These are phyloP conservation scores for Cylindrodendrum hubeiense DNA, from an alignment of 2,329 filamentous ascomycete species.

Conservation along the genomic window DNA sequence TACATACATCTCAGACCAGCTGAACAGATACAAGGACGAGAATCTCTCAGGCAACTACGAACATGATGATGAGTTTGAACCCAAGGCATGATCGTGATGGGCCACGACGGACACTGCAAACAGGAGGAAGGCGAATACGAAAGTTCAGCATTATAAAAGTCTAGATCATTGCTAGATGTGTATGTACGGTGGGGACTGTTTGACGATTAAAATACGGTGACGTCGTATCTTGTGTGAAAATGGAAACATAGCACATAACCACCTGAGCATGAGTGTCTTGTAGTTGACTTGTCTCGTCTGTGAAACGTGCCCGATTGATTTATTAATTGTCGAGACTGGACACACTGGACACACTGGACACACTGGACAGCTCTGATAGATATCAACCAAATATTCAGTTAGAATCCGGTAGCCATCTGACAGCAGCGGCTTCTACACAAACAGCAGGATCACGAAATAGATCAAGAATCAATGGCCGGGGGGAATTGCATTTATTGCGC, in stretches of 20 bases:
- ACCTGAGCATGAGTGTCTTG: background rate
- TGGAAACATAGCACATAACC: background rate
- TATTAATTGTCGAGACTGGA: background rate
- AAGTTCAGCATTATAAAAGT: conserved; percentile 35
- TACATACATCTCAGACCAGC: conserved; percentile 84
- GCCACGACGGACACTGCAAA: conserved; percentile 15
- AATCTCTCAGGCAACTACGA: conserved; percentile 40
- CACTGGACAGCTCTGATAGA: background rate
- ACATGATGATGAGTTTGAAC: conserved; percentile 62
- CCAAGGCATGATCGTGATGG: conserved; percentile 46
- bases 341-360: too few relatives aligned
- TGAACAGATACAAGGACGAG: conserved; percentile 72
- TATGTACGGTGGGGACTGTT: conserved; percentile 2
- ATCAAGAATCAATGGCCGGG: conserved; percentile 10
- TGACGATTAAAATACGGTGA: background rate
- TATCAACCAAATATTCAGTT: background rate
- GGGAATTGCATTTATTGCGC: conserved; percentile 46
- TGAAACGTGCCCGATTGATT: background rate
- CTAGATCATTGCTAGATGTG: conserved; percentile 13
- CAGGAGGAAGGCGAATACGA: conserved; percentile 16
- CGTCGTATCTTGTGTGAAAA: background rate
- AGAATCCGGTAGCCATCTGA: background rate
- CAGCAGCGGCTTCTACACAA: background rate
- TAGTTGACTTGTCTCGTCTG: background rate
- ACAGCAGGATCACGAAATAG: conserved; percentile 5